Evolutionary conservation across 352 stramenopile species (phyloP).

Genomic region (Saprolegnia parasitica): DNA sequence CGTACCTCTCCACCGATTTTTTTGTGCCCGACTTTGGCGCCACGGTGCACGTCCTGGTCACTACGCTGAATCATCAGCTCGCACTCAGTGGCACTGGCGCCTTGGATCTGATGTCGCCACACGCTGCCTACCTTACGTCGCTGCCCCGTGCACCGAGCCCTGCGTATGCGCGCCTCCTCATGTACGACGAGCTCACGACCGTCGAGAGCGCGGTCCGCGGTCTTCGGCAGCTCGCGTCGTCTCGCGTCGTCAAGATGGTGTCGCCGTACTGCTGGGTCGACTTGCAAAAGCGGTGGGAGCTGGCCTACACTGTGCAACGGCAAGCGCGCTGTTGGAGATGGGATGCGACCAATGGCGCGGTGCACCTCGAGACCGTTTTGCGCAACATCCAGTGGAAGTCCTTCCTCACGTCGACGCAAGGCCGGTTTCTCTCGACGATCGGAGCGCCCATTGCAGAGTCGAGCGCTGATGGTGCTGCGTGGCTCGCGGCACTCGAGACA

Average conservation of each 20-base stretch:
- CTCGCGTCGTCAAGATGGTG: conserved; percentile 1
- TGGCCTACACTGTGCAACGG: neutral
- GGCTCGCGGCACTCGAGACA: neutral
- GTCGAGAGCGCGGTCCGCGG: neutral
- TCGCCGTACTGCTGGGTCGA: conserved; percentile 21
- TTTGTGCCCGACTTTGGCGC: neutral
- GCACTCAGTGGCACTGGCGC: neutral
- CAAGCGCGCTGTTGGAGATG: neutral
- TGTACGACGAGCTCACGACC: conserved; percentile 3
- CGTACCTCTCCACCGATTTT: neutral
- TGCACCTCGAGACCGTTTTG: conserved; percentile 10
- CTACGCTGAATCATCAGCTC: neutral
- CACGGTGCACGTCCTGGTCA: neutral
- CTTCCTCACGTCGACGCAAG: neutral
- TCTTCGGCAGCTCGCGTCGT: neutral
- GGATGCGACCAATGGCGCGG: neutral
- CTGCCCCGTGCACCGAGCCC: neutral
- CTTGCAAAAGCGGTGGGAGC: conserved; percentile 1
- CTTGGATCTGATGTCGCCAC: neutral
- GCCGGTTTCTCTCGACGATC: neutral
- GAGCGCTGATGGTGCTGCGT: neutral
- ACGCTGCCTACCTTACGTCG: neutral
- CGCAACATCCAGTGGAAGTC: conserved; percentile 6
- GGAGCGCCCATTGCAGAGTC: neutral
- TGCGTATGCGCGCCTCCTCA: neutral